Evolutionary conservation across 139 green algal species (phyloP), one percentile per base, ranked within the genome.

Genomic region (Volvox reticuliferus): DNA sequence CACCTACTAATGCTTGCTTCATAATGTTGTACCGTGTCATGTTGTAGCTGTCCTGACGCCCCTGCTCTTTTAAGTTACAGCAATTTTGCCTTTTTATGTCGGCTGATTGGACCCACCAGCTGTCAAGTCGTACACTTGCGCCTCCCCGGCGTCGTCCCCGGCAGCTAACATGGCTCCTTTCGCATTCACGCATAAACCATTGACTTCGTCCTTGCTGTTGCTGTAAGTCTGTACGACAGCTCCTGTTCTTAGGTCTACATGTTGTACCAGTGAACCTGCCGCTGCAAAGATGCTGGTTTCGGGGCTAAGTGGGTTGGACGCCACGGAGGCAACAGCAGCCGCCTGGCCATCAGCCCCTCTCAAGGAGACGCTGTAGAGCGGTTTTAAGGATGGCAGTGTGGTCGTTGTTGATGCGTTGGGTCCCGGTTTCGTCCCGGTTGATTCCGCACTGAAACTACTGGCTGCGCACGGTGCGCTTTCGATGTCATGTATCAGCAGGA

Each of bases 131-230:
- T 95, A 86, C 18, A 97, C 89, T 33, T 94, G 84, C 26, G 96
- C 93, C 55, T 95, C 92, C 1, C 95, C 95, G 0, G 91, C 75
- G 63, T 97, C 95, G 82, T 97, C 95, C 0, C 33, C 94, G 0
- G 94, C 93, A 20, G 94, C 95, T 35, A 97, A 65, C 69, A 91
- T 91, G 1, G 82, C 77, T 12, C 93, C 95, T 1, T 78, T 89
- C 33, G 33, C 16, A 50, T 90, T 89, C n/a, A 96, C 77, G 28
- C 87, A 85, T 26, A 97, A 33, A 79, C 90, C 79, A 81, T 96
- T 96, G 28, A 96, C 71, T 36, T 96, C 95, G 6, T 96, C 95
- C 0, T 28, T 21, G 33, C 91, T 94, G 33, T 75, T 55, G 28
- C 17, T 61, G 82, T 89, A 95, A 35, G 63, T 86, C 12, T 87